Percentiles rank a stretch among this genome's conserved stretches.
Evolutionary conservation across 768 basidiomycete species (phyloP).

Genomic region (Podaxis carcinomalis): DNA sequence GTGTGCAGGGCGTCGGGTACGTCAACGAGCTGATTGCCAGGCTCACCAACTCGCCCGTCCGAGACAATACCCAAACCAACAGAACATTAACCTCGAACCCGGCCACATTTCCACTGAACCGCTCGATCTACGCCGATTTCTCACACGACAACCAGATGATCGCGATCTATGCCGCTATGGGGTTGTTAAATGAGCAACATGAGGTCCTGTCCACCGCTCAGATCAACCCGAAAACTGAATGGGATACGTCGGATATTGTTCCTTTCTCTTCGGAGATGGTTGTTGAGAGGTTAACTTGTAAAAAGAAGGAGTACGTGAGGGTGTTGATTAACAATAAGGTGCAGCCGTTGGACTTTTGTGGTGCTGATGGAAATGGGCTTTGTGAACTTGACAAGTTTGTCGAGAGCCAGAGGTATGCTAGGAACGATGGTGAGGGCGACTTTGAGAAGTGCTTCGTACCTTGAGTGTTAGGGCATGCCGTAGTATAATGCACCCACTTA

Average conservation of each 20-base stretch:
- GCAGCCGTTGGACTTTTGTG: slow-evolving; percentile 61
- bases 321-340: slow-evolving; percentile 77
- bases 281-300: slow-evolving; percentile 62
- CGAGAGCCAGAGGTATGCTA: slow-evolving; percentile 65
- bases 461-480: background rate
- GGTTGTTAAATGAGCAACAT: slow-evolving; percentile 38
- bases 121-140: slow-evolving; percentile 72
- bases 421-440: slow-evolving; percentile 65
- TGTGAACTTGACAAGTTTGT: slow-evolving; percentile 67
- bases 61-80: slow-evolving; percentile 74
- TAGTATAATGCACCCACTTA: background rate
- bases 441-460: slow-evolving; percentile 56
- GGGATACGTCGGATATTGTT: slow-evolving; percentile 57
- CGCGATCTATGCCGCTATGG: slow-evolving; percentile 66
- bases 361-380: slow-evolving; percentile 45
- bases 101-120: slow-evolving; percentile 66
- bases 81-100: slow-evolving; percentile 60
- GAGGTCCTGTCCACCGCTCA: slow-evolving; percentile 27
- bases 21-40: slow-evolving; percentile 89
- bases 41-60: slow-evolving; percentile 57
- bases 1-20: slow-evolving; percentile 82
- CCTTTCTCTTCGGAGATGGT: slow-evolving; percentile 77
- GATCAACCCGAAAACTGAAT: slow-evolving; percentile 35
- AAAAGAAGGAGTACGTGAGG: slow-evolving; percentile 50
- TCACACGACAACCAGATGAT: slow-evolving; percentile 86